phyloP scores from a whole-genome alignment of 768 basidiomycete genomes.

The Pleurotus giganteus region DNA sequence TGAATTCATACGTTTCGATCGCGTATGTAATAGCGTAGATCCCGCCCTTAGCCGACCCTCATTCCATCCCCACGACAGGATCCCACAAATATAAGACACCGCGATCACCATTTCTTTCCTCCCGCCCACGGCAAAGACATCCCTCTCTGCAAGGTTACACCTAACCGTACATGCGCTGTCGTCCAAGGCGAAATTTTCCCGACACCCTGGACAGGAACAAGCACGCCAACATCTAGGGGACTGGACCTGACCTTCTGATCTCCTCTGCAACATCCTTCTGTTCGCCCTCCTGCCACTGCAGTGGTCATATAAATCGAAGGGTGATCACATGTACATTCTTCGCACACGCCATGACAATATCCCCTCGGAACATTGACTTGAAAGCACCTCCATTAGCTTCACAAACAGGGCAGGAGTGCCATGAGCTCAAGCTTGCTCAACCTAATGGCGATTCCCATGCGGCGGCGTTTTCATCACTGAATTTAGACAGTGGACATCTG shows the following conservation, averaged over 20 bases:
- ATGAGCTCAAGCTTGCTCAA: not conserved
- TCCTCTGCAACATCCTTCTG: not conserved
- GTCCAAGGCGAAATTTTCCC: not conserved
- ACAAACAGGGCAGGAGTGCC: not conserved
- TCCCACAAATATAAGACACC: not conserved
- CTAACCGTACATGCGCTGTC: not conserved
- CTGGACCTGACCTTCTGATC: conserved; percentile 3
- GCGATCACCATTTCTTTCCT: not conserved
- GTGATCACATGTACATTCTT: not conserved
- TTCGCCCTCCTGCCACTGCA: not conserved
- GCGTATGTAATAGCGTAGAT: not conserved
- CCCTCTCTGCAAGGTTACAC: not conserved
- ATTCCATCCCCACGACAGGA: not conserved
- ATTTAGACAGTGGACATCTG: not conserved
- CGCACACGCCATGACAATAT: not conserved
- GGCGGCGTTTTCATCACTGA: not conserved
- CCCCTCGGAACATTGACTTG: not conserved
- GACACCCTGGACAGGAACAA: conserved; percentile 1
- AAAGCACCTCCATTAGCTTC: not conserved
- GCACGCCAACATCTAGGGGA: not conserved
- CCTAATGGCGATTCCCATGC: not conserved
- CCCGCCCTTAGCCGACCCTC: not conserved
- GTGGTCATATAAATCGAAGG: not conserved
- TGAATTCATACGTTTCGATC: too few relatives aligned
- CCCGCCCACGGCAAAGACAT: not conserved